A percentile compares a stretch with the other conserved stretches of the same genome.
Conservation (phyloP, 192 early-diverging fungal genomes). For the Podila verticillata region DNA sequence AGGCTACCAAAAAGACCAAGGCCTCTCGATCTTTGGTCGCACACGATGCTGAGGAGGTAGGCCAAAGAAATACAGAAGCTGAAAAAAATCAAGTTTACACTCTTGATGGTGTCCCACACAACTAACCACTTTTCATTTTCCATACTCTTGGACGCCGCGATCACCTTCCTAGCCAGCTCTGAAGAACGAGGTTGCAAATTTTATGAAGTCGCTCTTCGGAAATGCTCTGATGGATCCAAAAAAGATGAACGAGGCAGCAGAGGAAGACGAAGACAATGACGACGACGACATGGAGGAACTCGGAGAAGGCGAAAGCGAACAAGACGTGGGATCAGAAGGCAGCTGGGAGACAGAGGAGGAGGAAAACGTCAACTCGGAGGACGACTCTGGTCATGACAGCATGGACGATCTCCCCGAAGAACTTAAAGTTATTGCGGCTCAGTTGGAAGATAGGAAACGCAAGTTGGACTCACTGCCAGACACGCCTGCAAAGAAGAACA, state of each 20-base stretch:
- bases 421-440: slow-evolving; percentile 25
- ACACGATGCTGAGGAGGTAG: background rate
- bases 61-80: background rate
- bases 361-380: slow-evolving; percentile 2
- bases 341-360: slow-evolving; percentile 34
- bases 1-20: background rate
- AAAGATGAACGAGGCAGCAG: slow-evolving; percentile 13
- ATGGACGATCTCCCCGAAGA: slow-evolving; percentile 49
- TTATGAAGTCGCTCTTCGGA: slow-evolving; percentile 50
- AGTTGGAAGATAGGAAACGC: slow-evolving; percentile 22
- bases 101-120: too few species aligned
- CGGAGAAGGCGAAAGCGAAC: background rate
- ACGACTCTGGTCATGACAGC: slow-evolving; percentile 39
- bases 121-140: too few species aligned
- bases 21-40: background rate
- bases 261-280: slow-evolving; percentile 26
- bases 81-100: background rate
- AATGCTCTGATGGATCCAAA: slow-evolving; percentile 15
- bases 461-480: background rate
- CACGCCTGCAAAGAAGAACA: background rate
- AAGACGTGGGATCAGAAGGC: slow-evolving; percentile 10
- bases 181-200: slow-evolving; percentile 36
- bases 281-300: slow-evolving; percentile 7
- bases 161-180: slow-evolving; percentile 21
- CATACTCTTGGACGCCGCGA: too few species aligned